These are phyloP conservation scores for Alnus glutinosa DNA, from an alignment of 306 rosid genomes.

Conservation along the genomic window DNA sequence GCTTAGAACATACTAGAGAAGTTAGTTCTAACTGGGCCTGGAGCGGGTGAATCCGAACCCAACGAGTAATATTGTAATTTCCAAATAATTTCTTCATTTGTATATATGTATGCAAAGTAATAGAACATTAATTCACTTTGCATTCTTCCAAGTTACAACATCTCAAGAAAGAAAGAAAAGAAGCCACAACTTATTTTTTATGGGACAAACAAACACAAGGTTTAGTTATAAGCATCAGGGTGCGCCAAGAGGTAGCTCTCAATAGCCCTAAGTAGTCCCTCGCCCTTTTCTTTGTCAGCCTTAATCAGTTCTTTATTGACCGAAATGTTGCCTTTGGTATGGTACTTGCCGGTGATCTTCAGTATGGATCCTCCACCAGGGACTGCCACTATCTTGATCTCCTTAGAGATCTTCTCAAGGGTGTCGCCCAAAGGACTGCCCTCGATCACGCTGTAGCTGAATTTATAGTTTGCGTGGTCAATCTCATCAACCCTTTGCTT, in stretches of 20 bases:
- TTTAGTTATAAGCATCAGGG: not conserved
- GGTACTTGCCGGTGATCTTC: conserved; percentile 36
- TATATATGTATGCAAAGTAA: no score
- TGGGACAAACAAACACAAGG: not conserved
- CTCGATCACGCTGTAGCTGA: conserved; percentile 41
- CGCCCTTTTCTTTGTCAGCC: not conserved
- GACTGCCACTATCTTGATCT: conserved; percentile 31
- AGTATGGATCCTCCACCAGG: conserved; percentile 44
- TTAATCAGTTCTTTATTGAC: conserved; percentile 25
- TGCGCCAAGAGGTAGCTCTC: conserved; percentile 1
- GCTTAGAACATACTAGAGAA: no score
- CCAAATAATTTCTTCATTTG: not conserved
- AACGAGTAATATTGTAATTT: no score
- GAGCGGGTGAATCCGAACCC: no score
- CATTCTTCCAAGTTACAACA: not conserved
- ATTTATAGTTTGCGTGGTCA: conserved; percentile 36
- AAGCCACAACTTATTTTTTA: not conserved
- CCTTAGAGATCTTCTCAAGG: conserved; percentile 43
- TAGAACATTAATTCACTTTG: not conserved
- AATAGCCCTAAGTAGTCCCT: not conserved
- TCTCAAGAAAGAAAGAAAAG: not conserved
- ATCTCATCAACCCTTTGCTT: conserved; percentile 42
- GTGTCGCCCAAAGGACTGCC: conserved; percentile 35
- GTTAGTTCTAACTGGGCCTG: no score
- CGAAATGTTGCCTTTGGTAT: conserved; percentile 35